phyloP scores from a whole-genome alignment of 2,329 filamentous ascomycete species.

The Conoideocrella luteorostrata region DNA sequence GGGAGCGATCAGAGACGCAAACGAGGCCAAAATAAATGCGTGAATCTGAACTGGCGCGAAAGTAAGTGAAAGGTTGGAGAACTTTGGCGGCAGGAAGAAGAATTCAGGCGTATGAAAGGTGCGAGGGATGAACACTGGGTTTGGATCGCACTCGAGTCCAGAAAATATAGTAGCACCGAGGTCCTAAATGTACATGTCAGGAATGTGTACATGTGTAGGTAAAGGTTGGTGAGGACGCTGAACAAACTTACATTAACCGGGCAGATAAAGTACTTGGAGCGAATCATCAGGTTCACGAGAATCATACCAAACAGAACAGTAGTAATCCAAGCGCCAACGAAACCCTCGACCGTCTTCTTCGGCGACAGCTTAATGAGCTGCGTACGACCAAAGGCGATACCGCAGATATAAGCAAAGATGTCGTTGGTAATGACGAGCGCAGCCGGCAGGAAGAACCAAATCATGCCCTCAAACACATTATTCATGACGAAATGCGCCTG shows the following conservation, averaged over 20 bases:
- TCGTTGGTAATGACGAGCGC: constrained; percentile 97
- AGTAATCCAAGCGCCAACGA: constrained; percentile 93
- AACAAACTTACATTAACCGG: constrained; percentile 68
- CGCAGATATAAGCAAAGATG: constrained; percentile 96
- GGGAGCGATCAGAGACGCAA: constrained; percentile 92
- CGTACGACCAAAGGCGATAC: constrained; percentile 92
- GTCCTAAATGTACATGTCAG: constrained; percentile 40
- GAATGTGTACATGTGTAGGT: neutral
- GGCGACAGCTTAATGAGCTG: constrained; percentile 97
- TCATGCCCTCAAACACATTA: constrained; percentile 98
- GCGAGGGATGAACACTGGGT: constrained; percentile 81
- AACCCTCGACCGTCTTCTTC: constrained; percentile 98
- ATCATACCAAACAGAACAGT: constrained; percentile 79
- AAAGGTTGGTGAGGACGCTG: neutral
- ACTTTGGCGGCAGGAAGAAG: constrained; percentile 59
- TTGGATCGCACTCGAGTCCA: constrained; percentile 81
- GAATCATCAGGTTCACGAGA: constrained; percentile 77
- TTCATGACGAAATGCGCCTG: constrained; percentile 99
- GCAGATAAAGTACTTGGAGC: constrained; percentile 96
- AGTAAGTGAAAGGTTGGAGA: constrained; percentile 56
- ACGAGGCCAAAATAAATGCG: constrained; percentile 81
- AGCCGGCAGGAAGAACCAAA: constrained; percentile 97
- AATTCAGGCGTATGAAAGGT: constrained; percentile 67
- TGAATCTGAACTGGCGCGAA: constrained; percentile 90
- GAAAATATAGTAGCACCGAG: constrained; percentile 90